Conservation (phyloP, 441 rosid genomes). For the Hura crepitans region DNA sequence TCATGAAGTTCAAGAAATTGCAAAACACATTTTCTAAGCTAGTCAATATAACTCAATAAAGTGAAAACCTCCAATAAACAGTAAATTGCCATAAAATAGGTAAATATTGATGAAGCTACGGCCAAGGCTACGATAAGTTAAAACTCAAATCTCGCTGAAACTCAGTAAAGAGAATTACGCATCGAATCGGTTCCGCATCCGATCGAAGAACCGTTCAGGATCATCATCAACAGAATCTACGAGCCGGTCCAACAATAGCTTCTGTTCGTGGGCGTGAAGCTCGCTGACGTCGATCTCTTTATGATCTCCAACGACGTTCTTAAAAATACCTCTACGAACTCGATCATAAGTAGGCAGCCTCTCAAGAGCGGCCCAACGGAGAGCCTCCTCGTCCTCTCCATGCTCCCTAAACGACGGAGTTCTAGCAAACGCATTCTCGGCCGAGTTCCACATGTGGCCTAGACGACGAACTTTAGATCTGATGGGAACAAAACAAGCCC, state of each 20-base stretch:
- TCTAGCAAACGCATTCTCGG: conserved; percentile 65
- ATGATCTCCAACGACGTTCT: conserved; percentile 53
- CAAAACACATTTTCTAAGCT: neutral
- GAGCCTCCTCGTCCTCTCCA: conserved; percentile 78
- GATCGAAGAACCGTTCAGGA: conserved; percentile 74
- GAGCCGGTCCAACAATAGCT: conserved; percentile 68
- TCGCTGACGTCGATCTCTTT: conserved; percentile 64
- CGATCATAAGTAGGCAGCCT: conserved; percentile 77
- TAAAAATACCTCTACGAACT: conserved; percentile 75
- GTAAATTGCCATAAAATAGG: neutral
- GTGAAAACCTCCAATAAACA: neutral
- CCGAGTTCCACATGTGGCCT: conserved; percentile 77
- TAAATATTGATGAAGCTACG: no score
- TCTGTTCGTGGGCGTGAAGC: conserved; percentile 68
- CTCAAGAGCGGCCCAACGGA: conserved; percentile 90
- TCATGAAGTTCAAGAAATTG: neutral
- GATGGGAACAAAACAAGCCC: conserved; percentile 12
- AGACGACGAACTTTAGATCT: conserved; percentile 20
- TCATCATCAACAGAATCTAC: conserved; percentile 72
- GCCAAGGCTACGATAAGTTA: no score
- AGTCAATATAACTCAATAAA: neutral
- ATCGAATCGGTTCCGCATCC: conserved; percentile 69
- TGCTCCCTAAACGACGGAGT: conserved; percentile 59
- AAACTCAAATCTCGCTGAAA: neutral
- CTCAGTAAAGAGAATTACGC: conserved; percentile 41